Evolutionary conservation across 2,329 filamentous ascomycete genomes (phyloP).

Genomic region (Hymenoscyphus infarciens): DNA sequence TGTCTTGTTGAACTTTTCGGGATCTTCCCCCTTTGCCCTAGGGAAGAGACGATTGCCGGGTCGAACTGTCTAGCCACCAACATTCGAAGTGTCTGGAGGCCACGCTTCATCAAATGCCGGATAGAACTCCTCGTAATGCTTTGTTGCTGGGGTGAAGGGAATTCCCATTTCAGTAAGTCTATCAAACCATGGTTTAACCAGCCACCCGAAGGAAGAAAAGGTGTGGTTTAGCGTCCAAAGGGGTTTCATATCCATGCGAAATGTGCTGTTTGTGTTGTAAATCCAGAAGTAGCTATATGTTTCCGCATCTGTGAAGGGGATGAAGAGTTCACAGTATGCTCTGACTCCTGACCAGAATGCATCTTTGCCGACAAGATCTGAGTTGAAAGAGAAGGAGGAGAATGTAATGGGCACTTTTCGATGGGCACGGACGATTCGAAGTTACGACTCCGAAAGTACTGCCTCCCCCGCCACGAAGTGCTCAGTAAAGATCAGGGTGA

Average conservation of each 20-base stretch:
- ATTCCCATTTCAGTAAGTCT: conserved; percentile 33
- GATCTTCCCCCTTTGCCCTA: conserved; percentile 37
- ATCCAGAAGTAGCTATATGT: conserved; percentile 36
- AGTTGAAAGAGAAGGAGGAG: conserved; percentile 43
- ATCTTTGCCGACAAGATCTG: conserved; percentile 37
- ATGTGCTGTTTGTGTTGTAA: conserved; percentile 32
- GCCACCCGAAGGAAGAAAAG: conserved; percentile 25
- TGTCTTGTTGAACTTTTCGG: conserved; percentile 25
- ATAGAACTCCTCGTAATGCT: conserved; percentile 19
- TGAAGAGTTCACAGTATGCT: conserved; percentile 45
- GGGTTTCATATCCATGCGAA: conserved; percentile 33
- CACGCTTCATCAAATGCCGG: conserved; percentile 41
- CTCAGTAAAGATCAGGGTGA: conserved; percentile 29
- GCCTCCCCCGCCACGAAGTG: conserved; percentile 28
- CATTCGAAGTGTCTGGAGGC: conserved; percentile 34
- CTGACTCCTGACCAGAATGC: conserved; percentile 51
- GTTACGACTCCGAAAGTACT: conserved; percentile 59
- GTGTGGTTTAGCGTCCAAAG: conserved; percentile 34
- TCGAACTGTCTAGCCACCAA: conserved; percentile 32
- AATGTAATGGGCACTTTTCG: conserved; percentile 38
- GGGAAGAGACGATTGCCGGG: conserved; percentile 42
- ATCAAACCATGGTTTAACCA: conserved; percentile 39
- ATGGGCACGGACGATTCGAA: conserved; percentile 51
- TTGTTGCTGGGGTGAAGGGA: conserved; percentile 32
- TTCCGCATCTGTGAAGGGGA: conserved; percentile 37